Evolutionary conservation across 257 asterid species (phyloP).

Genomic region (Solanum pinnatisectum): DNA sequence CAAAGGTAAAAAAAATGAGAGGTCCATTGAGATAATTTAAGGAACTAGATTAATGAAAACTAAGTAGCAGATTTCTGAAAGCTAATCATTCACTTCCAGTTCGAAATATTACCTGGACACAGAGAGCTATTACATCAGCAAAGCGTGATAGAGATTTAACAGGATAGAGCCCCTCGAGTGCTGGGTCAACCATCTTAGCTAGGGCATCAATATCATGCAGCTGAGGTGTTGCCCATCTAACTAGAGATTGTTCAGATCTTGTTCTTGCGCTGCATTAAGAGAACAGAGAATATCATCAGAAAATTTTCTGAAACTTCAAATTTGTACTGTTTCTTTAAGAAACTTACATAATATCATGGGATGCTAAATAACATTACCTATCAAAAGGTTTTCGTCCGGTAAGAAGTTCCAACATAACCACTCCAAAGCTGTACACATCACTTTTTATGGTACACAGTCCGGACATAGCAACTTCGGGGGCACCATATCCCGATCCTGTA

Average conservation of each 20-base stretch:
- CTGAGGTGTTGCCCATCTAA: slow-evolving; percentile 97
- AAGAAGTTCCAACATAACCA: slow-evolving; percentile 89
- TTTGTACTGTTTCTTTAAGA: neutral
- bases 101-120: slow-evolving; percentile 65
- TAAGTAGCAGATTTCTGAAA: neutral
- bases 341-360: neutral
- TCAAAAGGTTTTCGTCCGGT: slow-evolving; percentile 91
- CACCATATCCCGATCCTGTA: slow-evolving; percentile 63
- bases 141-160: slow-evolving; percentile 89
- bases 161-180: slow-evolving; percentile 85
- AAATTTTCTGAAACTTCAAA: neutral
- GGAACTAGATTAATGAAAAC: neutral
- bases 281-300: neutral
- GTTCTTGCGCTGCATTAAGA: slow-evolving; percentile 50
- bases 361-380: slow-evolving; percentile 29
- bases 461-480: slow-evolving; percentile 88
- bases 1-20: neutral
- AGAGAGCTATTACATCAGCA: slow-evolving; percentile 92
- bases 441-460: slow-evolving; percentile 82
- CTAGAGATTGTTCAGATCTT: slow-evolving; percentile 81
- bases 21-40: neutral
- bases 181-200: slow-evolving; percentile 93
- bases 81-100: neutral
- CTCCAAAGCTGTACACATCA: slow-evolving; percentile 92
- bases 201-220: slow-evolving; percentile 95